Base-by-base conservation (phyloP, 177 flowering plant genomes). In the Vitis hybrid region DNA sequence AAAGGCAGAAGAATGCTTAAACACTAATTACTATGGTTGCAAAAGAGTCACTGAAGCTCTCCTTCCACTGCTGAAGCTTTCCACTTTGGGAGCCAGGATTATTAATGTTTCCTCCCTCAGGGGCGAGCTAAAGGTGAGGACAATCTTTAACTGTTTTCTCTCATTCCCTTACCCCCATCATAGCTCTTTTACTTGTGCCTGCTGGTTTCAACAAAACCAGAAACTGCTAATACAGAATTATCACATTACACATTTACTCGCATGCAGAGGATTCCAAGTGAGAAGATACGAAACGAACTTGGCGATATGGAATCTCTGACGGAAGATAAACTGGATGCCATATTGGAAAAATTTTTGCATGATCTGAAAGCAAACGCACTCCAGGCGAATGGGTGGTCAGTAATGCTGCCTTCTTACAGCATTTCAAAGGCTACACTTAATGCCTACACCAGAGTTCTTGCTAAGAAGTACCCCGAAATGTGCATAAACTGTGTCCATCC, bases 371-470 rank as follows among this genome's bases (percentile, higher is more conserved):
- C 80, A 0, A 75, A 78, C 52, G 39, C 31, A 53, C 79, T 88
- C 4, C 88, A 87, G 74, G 81, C 57, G 14, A 86, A 83, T 29
- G 91, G 92, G 50, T 90, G 95, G 90, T 63, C 79, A 13, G 58
- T 67, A 61, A 87, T 85, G 91, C 78, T 87, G 29, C 90, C 91
- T 3, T 76, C 91, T 1, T 86, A 87, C 67, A 84, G 90, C 73
- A 77, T 90, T 31, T 89, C 93, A 5, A 91, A 89, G 80, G 83
- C 75, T 12, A 73, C 83, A 9, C 79, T 91, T 1, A 89, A 89
- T 71, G 93, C 93, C 6, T 90, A 87, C 68, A 89, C 96, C 3
- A 85, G 93, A 74, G 61, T 87, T 71, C 80, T 89, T 8, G 89
- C 97, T 26, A 89, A 71, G 76, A 85, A 69, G 75, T 67, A 85